Percentiles rank a stretch among this genome's conserved stretches.
These are phyloP conservation scores for Mortierella sp. DNA, from an alignment of 371 early-diverging fungal genomes.

Conservation along the genomic window DNA sequence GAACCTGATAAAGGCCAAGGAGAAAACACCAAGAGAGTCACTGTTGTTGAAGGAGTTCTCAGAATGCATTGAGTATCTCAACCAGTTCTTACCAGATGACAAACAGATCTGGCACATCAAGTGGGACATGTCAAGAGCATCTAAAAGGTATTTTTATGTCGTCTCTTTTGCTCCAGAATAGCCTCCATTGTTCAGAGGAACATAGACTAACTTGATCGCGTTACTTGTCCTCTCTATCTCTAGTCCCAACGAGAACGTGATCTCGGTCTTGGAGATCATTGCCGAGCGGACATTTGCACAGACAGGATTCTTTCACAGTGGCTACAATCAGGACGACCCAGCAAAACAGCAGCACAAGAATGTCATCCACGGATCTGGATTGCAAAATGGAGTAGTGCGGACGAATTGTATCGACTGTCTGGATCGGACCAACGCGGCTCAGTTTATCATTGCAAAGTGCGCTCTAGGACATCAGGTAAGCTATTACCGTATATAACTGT, in stretches of 20 bases:
- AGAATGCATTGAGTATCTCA: constrained; percentile 87
- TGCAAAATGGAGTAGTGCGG: constrained; percentile 91
- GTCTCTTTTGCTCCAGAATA: neutral
- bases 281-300: constrained; percentile 88
- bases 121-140: constrained; percentile 98
- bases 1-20: constrained; percentile 95
- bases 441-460: constrained; percentile 96
- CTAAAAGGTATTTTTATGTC: constrained; percentile 77
- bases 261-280: constrained; percentile 89
- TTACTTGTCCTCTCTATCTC: neutral
- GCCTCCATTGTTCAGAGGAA: neutral
- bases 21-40: constrained; percentile 91
- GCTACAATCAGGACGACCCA: constrained; percentile 57
- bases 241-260: constrained; percentile 91
- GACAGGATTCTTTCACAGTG: constrained; percentile 95
- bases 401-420: constrained; percentile 99
- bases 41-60: constrained; percentile 89
- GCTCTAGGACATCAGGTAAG: constrained; percentile 90
- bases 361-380: constrained; percentile 58
- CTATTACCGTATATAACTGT: neutral
- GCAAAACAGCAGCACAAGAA: constrained; percentile 1
- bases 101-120: constrained; percentile 90
- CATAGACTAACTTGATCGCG: no score
- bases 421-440: constrained; percentile 99
- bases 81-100: constrained; percentile 89